Evolutionary conservation across 305 asterid species (phyloP), one percentile per base, ranked within the genome.

Genomic region (Fraxinus platypoda): DNA sequence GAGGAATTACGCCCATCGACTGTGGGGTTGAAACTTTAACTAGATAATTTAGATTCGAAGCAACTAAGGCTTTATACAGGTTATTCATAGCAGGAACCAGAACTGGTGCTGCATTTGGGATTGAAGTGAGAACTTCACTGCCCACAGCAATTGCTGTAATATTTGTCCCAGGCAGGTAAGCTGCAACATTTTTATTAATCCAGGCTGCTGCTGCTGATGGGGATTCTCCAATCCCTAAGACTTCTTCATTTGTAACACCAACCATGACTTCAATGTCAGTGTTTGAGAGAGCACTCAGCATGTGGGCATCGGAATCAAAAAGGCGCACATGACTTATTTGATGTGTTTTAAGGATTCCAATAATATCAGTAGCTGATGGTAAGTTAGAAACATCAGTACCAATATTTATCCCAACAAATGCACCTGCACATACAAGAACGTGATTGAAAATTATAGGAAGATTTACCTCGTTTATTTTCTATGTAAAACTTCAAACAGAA

Each of bases 61-160:
- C 94, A n/a, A 96, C 92, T 4, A 96, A 87, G 41, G 98, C 99
- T 87, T 88, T 94, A 74, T 94, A 88, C 3, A 96, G 88, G 87
- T 93, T 87, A 73, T 85, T 91, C 99, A 96, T 91, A 38, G 99
- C 98, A 0, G 97, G 92, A 75, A 86, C 93, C 38, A 96, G 76
- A 74, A 92, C 87, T 7, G 97, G 92, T 3, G 97, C 94, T 4
- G 95, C 99, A 54, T 96, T 80, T 4, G 98, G 98, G 52, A 93
- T 85, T 0, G 97, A 77, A 21, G 98, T 87, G 46, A 96, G 94
- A 83, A 96, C 96, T 83, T 96, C 99, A 82, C 95, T 94, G 28
- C 99, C 99, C 8, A 96, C 98, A 1, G 97, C 89, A 74, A 96
- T 88, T 19, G 98, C 93, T 1, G 98, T 94, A 23, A 96, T 94